These are phyloP conservation scores for Croton laevigatus DNA, from an alignment of 441 rosid species.

Conservation along the genomic window DNA sequence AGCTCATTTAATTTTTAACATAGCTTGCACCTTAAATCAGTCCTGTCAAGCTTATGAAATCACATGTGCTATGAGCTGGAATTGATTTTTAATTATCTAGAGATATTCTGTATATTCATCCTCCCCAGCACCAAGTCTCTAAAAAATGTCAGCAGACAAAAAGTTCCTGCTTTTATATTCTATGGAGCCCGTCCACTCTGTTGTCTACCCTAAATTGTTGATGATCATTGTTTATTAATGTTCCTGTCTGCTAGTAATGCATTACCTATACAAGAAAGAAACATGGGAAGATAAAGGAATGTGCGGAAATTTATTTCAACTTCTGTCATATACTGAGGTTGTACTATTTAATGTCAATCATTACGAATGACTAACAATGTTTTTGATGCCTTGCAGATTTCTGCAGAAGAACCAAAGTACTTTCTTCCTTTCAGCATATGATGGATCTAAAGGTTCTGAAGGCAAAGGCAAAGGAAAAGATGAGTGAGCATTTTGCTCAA, in stretches of 20 bases:
- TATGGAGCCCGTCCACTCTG: not conserved
- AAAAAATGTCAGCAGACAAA: not conserved
- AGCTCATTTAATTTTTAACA: not conserved
- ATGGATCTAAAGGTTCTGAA: conserved; percentile 49
- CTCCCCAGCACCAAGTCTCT: not conserved
- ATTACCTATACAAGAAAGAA: not conserved
- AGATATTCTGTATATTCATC: not conserved
- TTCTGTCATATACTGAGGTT: not conserved
- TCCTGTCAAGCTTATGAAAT: not conserved
- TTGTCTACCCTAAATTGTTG: not conserved
- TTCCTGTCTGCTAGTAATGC: not conserved
- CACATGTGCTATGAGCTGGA: not conserved
- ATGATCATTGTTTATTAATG: not conserved
- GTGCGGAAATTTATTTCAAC: not conserved
- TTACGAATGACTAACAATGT: not conserved
- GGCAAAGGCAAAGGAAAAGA: conserved; percentile 78
- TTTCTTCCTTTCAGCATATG: conserved; percentile 70
- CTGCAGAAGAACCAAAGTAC: conserved; percentile 85
- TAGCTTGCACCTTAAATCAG: not conserved
- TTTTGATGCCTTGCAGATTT: conserved; percentile 42
- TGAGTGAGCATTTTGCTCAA: conserved; percentile 33
- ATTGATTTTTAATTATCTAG: not conserved
- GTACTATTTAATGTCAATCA: not conserved
- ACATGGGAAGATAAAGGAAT: not conserved
- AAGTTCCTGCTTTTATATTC: too few relatives aligned